Base-by-base conservation (phyloP, 805 yeast genomes). In the Starmerella vaccinii region DNA sequence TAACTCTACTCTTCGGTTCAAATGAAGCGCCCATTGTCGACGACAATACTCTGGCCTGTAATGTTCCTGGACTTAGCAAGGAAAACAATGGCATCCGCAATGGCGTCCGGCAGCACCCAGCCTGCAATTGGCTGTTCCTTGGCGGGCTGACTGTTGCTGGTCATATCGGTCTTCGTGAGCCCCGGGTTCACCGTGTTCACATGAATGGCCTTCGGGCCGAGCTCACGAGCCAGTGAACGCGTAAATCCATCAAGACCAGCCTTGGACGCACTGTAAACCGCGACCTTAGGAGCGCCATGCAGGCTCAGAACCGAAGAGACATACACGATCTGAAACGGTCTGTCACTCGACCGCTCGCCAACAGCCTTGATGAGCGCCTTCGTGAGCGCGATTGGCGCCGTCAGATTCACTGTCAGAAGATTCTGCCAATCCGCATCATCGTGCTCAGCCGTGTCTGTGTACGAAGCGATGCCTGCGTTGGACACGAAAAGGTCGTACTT, bases 181-280 rank as follows among this genome's bases (percentile, higher is more conserved):
- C 90, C 90, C 0, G 95, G 92, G 16, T 80, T 63, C 1, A 87
- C 63, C 1, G 82, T 70, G 62, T 84, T 84, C 39, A 81, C 81
- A 35, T 85, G 64, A 2, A 86, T 71, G 7, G 70, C 70, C 32
- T 66, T 63, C 0, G 77, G 65, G 13, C 72, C 73, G 52, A 82
- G 60, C 56, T 86, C 95, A 0, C 63, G 57, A 0, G 89, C 82
- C 33, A 84, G 61, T 0, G 81, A 63, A 41, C 69, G 65, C 0
- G 87, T 76, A 57, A 85, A 77, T 2, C 81, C 82, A 42, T 75
- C 65, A 3, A 86, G 59, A 0, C 87, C 95, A 0, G 81, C 79
- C 39, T 35, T 35, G 4, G 39, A n/a, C 22, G 39, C 39, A 9
- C 24, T n/a, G 24, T 35, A 35, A 5, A 35, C 22, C 9, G 39